Conservation (phyloP, 768 basidiomycete species). For the Mycena rebaudengoi region DNA sequence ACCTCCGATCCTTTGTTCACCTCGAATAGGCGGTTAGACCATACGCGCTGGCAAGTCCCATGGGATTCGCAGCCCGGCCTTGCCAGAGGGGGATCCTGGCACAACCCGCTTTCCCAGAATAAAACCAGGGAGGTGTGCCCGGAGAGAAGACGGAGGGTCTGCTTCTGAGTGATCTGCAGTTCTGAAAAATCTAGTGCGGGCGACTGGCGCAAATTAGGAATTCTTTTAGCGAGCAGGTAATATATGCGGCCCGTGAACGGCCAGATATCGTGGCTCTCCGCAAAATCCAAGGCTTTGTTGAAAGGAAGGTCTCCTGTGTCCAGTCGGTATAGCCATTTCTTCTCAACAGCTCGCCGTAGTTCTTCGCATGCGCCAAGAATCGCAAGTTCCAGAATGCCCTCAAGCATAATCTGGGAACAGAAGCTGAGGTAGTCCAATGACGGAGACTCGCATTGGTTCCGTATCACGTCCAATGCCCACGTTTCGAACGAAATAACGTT, state of each 20-base stretch:
- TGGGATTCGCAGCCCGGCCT: too few species aligned
- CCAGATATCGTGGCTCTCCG: constrained; percentile 3
- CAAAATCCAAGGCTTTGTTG: constrained; percentile 14
- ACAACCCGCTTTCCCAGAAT: constrained; percentile 15
- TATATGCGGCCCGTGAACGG: neutral
- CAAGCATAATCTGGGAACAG: constrained; percentile 5
- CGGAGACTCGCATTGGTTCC: constrained; percentile 1
- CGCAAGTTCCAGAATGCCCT: neutral
- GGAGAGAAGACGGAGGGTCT: neutral
- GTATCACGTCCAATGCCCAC: neutral
- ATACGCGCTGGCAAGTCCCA: too few species aligned
- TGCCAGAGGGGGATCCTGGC: too few species aligned
- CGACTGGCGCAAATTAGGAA: neutral
- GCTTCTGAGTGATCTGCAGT: neutral
- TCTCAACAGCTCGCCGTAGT: constrained; percentile 5
- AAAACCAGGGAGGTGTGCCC: constrained; percentile 9
- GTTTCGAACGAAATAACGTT: neutral
- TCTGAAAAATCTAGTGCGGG: neutral
- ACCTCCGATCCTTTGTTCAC: too few species aligned
- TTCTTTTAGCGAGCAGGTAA: constrained; percentile 10
- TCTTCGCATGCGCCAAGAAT: neutral
- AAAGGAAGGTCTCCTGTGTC: constrained; percentile 1
- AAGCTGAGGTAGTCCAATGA: neutral
- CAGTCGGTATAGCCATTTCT: constrained; percentile 3
- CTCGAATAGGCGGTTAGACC: too few species aligned